A percentile compares a stretch with the other conserved stretches of the same genome.
Conservation (phyloP, 371 early-diverging fungal species). For the Entomophthora muscae region DNA sequence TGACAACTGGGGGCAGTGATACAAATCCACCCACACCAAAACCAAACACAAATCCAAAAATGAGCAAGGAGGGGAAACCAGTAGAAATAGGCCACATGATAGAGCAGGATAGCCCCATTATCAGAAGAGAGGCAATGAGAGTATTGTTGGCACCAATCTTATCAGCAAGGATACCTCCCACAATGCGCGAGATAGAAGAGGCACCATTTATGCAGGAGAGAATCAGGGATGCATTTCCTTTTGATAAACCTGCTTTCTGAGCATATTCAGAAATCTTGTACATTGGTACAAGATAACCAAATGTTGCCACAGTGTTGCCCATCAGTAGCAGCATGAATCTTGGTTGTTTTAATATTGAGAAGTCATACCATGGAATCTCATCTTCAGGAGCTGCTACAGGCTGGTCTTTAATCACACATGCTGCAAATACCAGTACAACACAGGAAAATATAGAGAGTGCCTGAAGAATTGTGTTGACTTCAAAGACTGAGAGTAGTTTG, state of each 20-base stretch:
- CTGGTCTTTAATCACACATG: not conserved
- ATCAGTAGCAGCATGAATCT: conserved; percentile 11
- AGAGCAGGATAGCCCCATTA: conserved; percentile 23
- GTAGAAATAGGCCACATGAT: conserved; percentile 25
- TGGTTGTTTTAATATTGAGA: not conserved
- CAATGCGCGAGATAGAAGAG: conserved; percentile 42
- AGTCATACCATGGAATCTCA: conserved; percentile 15
- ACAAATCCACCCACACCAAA: conserved; percentile 29
- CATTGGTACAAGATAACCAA: conserved; percentile 13
- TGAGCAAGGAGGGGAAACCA: conserved; percentile 21
- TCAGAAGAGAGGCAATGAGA: conserved; percentile 18
- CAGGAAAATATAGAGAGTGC: conserved; percentile 36
- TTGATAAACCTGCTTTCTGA: conserved; percentile 13
- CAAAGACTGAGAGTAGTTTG: conserved; percentile 28
- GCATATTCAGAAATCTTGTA: conserved; percentile 2
- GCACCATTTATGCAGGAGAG: conserved; percentile 30
- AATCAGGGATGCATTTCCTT: conserved; percentile 22
- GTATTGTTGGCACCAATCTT: conserved; percentile 40
- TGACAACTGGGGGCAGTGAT: conserved; percentile 23
- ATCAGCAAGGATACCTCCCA: conserved; percentile 37
- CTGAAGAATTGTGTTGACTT: conserved; percentile 40
- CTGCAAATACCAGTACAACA: conserved; percentile 20
- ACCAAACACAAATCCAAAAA: conserved; percentile 32
- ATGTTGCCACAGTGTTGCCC: conserved; percentile 11
- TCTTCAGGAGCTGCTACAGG: not conserved